Evolutionary conservation across 352 stramenopile species (phyloP).

Genomic region (Phytophthora podocarpi): DNA sequence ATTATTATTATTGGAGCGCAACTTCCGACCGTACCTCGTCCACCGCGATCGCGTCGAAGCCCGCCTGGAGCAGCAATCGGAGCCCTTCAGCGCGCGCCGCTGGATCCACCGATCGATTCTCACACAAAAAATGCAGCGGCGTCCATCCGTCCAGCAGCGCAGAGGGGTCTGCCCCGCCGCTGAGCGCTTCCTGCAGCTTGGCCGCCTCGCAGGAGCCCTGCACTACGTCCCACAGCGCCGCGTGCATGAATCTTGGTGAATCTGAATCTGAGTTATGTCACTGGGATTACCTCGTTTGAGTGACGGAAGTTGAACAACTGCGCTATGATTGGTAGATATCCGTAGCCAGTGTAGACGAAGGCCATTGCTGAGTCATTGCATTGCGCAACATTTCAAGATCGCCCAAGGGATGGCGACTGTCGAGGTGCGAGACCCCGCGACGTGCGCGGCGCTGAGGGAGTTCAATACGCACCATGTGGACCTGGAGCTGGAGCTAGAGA

Average conservation of each 20-base stretch:
- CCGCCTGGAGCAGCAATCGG: constrained; percentile 37
- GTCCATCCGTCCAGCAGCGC: constrained; percentile 73
- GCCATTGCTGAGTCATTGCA: not conserved
- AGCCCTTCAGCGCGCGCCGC: constrained; percentile 44
- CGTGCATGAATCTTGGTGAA: constrained; percentile 33
- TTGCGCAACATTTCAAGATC: no score
- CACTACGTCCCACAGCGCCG: constrained; percentile 71
- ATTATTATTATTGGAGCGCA: not conserved
- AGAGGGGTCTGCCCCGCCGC: constrained; percentile 1
- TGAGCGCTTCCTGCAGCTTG: constrained; percentile 46
- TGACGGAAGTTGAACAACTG: not conserved
- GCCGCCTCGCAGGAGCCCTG: constrained; percentile 56
- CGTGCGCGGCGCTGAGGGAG: constrained; percentile 55
- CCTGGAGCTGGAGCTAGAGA: constrained; percentile 57
- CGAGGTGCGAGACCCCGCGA: constrained; percentile 54
- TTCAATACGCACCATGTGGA: constrained; percentile 59
- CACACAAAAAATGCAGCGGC: constrained; percentile 74
- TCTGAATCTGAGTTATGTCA: not conserved
- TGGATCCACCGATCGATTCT: constrained; percentile 61
- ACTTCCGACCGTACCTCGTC: constrained; percentile 58
- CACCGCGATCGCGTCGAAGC: constrained; percentile 56
- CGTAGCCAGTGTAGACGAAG: constrained; percentile 39
- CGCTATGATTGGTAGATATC: constrained; percentile 11
- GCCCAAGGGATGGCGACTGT: constrained; percentile 5
- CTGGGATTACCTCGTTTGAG: not conserved